Base-by-base conservation (phyloP, 208 protist genomes). In the Giardia duodenalis region DNA sequence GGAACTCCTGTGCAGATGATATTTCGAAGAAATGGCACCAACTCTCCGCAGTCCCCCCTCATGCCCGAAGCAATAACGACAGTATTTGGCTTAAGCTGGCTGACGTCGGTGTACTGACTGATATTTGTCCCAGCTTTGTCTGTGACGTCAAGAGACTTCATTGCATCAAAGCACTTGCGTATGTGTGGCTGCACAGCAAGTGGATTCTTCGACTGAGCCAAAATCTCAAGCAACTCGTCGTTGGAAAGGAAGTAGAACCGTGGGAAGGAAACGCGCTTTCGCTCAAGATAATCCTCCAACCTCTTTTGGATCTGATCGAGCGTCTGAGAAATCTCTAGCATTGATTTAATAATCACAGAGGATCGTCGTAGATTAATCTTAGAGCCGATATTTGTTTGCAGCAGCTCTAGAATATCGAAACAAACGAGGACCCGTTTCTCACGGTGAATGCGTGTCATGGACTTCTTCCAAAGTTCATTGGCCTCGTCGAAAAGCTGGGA, bases 201-300 rank as follows among this genome's bases (percentile, higher is more conserved):
- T 42, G 95, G 95, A 67, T 96, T 93, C 22, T 93, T 93, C 4
- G 94, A 92, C 87, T 96, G 92, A 2, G 97, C 97, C 46, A 99
- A 94, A 92, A 99, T 98, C 94, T 99, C 97, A 2, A 99, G 95
- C 88, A 99, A 94, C 92, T 99, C 98, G 86, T 96, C 95, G 92
- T 96, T 95, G 2, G 94, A 95, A 0, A 96, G 90, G 92, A 96
- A 96, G 90, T 96, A 96, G 67, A 96, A 96, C 19, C 95, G 89
- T 76, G 95, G 92, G 88, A 96, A 96, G 42, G 67, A 46, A 0
- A 46, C 19, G 42, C 95, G 86, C 93, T 96, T 96, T 42, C 93
- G 94, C 91, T 95, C 95, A 67, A 98, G 95, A 95, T 98, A 98
- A 92, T 98, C 97, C 90, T 97, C 97, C 3, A 99, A 95, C 0